Evolutionary conservation across 2,329 filamentous ascomycete genomes (phyloP), one percentile per base, ranked within the genome.

Genomic region (Lasiodiplodia hormozganensis): DNA sequence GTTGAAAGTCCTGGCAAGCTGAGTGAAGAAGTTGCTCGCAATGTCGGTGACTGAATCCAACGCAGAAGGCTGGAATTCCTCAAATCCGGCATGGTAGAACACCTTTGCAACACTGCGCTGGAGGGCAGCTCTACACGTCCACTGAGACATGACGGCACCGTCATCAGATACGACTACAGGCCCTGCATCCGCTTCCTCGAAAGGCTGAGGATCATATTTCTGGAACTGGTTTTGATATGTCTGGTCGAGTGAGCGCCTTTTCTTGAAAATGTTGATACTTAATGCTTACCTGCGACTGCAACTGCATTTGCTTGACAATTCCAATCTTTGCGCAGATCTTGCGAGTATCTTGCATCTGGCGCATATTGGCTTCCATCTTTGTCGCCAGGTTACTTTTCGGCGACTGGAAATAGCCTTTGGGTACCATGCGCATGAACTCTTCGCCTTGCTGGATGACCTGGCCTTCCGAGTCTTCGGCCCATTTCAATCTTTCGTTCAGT

Each of bases 261-360:
- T 36, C 53, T 43, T 28, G 40, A 67, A 64, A n/a, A 23, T 2
- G 56, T 38, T 52, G 12, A n/a, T 25, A 36, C 36, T n/a, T 54
- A 38, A 38, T 69, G 10, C 83, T 77, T 87, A 93, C 92, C 87
- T 97, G 96, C 64, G 94, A 93, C 79, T 99, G 96, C 66, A 98
- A 89, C 81, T 99, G 96, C 96, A 99, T 99, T 82, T 99, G 96
- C 83, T 98, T 99, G 78, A 99, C 96, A 70, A 99, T 93, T 60
- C 93, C 91, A 77, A 99, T 97, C 82, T 98, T 99, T 12, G 94
- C 94, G 75, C 94, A 97, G 36, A 99, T 87, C 77, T 97, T 98
- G 73, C 96, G 88, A 0, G 96, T 99, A 75, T 98, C 95, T 79
- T 99, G 96, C 86, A 99, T 94, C 77, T 97, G 94, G 70, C 89